These are phyloP conservation scores for Lipomyces lipofer DNA, from an alignment of 805 yeast species.

Conservation along the genomic window DNA sequence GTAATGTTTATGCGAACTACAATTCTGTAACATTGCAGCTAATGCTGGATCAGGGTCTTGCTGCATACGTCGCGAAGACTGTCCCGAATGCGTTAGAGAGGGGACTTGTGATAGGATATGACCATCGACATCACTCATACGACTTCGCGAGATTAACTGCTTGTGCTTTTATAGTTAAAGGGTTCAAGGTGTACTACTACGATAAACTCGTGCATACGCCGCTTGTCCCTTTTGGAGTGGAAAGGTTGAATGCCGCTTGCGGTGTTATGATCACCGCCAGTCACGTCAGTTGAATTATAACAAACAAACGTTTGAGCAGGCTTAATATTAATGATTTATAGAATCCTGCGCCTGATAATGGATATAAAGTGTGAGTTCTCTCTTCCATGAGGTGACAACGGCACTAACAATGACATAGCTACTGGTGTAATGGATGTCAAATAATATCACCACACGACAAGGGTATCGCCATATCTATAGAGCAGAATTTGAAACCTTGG, in stretches of 20 bases:
- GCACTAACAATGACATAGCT: too few relatives aligned
- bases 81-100: conserved; percentile 39
- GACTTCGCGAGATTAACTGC: conserved; percentile 80
- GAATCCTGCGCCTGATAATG: conserved; percentile 63
- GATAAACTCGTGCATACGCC: conserved; percentile 70
- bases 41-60: conserved; percentile 39
- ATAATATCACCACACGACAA: conserved; percentile 89
- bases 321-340: conserved; percentile 4
- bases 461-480: conserved; percentile 66
- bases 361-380: conserved; percentile 93
- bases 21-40: not conserved
- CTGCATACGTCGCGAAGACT: conserved; percentile 38
- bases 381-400: too few relatives aligned
- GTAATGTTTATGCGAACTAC: conserved; percentile 57
- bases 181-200: conserved; percentile 62
- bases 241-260: conserved; percentile 58
- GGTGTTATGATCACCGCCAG: conserved; percentile 95
- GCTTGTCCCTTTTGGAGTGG: conserved; percentile 84
- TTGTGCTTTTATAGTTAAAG: conserved; percentile 64
- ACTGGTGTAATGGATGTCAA: conserved; percentile 92
- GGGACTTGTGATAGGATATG: conserved; percentile 81
- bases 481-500: conserved; percentile 63
- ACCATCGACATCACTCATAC: conserved; percentile 80
- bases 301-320: not conserved
- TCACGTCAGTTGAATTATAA: conserved; percentile 43